These are phyloP conservation scores for Fusarium pseudograminearum DNA, from an alignment of 2,329 filamentous ascomycete species.

Conservation along the genomic window DNA sequence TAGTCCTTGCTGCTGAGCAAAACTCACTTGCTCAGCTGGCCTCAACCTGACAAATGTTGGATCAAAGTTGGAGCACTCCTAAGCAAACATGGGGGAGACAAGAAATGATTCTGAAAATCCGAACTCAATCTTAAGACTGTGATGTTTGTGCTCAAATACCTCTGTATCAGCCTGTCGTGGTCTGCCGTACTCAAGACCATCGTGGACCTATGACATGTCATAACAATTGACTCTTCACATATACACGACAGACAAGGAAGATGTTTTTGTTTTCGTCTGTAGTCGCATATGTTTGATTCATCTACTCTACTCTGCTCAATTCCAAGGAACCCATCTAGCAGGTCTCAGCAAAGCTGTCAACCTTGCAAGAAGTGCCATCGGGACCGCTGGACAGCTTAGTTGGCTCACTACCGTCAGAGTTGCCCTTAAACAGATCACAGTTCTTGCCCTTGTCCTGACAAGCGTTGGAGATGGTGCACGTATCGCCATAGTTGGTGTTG, in stretches of 20 bases:
- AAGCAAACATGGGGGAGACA: neutral
- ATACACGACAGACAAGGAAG: neutral
- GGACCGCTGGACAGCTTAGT: constrained; percentile 37
- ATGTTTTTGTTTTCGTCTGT: neutral
- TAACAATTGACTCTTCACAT: neutral
- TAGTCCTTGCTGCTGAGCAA: neutral
- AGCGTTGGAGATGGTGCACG: constrained; percentile 39
- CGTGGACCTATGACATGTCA: neutral
- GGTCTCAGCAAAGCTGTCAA: constrained; percentile 25
- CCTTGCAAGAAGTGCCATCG: constrained; percentile 36
- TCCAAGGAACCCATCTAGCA: constrained; percentile 19
- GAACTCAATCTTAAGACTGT: neutral
- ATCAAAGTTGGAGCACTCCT: neutral
- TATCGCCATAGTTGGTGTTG: constrained; percentile 46
- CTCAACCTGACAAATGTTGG: neutral
- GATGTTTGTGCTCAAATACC: neutral
- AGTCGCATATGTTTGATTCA: neutral
- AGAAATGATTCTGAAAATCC: neutral
- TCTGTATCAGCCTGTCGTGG: neutral
- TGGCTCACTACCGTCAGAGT: constrained; percentile 36
- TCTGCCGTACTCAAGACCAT: neutral
- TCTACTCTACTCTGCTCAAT: neutral
- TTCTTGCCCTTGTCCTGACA: constrained; percentile 41
- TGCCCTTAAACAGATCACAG: constrained; percentile 38
- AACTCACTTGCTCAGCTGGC: neutral